Evolutionary conservation across 805 yeast genomes (phyloP).

Genomic region (Lipomyces yamadae): DNA sequence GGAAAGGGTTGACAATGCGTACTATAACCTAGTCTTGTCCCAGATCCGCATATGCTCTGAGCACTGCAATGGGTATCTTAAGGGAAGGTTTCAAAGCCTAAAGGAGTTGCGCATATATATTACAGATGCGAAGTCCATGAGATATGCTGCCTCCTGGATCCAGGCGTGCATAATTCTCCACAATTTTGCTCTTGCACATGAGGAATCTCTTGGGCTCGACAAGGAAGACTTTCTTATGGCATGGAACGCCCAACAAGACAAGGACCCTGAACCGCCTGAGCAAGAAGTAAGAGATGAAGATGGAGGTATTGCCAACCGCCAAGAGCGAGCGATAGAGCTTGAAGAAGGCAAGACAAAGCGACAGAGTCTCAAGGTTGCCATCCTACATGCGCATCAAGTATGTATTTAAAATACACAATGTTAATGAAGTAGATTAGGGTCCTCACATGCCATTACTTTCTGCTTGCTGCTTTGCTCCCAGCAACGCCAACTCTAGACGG

Average conservation of each 20-base stretch:
- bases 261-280: neutral
- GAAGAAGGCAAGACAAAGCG: neutral
- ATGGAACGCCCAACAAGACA: neutral
- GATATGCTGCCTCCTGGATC: neutral
- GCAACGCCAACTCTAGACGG: neutral
- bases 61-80: neutral
- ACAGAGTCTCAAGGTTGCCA: neutral
- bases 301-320: neutral
- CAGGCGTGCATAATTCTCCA: neutral
- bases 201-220: constrained; percentile 1
- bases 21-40: neutral
- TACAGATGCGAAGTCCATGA: neutral
- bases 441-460: no score
- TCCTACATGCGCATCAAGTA: neutral
- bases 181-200: neutral
- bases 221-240: neutral
- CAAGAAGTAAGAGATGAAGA: neutral
- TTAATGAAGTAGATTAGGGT: no score
- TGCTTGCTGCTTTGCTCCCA: neutral
- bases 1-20: neutral
- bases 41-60: neutral
- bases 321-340: neutral
- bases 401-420: neutral
- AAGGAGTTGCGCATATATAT: neutral
- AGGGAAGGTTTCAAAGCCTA: neutral